Evolutionary conservation across 1,284 basidiomycete species (phyloP).

Genomic region (Bondarzewia mesenterica): DNA sequence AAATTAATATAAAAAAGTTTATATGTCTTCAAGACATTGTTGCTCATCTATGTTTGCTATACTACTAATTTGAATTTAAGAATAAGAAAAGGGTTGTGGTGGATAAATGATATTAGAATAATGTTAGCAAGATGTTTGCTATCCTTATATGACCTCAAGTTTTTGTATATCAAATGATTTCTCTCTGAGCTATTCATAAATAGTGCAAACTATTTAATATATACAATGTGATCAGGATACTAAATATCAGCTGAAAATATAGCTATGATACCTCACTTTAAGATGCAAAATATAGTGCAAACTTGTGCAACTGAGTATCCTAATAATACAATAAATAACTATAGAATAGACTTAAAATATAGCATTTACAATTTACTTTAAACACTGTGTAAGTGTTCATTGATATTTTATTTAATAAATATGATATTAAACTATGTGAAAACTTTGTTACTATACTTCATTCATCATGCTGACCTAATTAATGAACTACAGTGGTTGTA

Average conservation of each 20-base stretch:
- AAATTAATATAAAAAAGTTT: constrained; percentile 19
- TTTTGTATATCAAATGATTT: constrained; percentile 15
- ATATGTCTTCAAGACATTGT: constrained; percentile 21
- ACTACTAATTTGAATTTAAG: constrained; percentile 1
- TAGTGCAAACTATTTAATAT: constrained; percentile 18
- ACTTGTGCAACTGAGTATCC: constrained; percentile 16
- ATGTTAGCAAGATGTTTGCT: constrained; percentile 13
- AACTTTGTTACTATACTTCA: not conserved
- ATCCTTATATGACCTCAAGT: constrained; percentile 6
- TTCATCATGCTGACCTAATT: constrained; percentile 11
- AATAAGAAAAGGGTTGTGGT: too few relatives aligned
- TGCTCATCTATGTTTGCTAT: constrained; percentile 18
- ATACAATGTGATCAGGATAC: constrained; percentile 8
- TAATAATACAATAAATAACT: not conserved
- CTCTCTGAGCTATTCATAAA: constrained; percentile 10
- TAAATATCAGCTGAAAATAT: not conserved
- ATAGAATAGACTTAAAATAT: not conserved
- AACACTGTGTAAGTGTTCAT: not conserved
- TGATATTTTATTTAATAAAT: not conserved
- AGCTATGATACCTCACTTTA: constrained; percentile 13
- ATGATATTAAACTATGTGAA: not conserved
- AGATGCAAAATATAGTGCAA: constrained; percentile 17
- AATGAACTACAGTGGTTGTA: too few relatives aligned
- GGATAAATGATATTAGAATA: too few relatives aligned
- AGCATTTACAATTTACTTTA: constrained; percentile 1